These are phyloP conservation scores for Colletotrichum tropicale DNA, from an alignment of 2,329 filamentous ascomycete genomes.

Conservation along the genomic window DNA sequence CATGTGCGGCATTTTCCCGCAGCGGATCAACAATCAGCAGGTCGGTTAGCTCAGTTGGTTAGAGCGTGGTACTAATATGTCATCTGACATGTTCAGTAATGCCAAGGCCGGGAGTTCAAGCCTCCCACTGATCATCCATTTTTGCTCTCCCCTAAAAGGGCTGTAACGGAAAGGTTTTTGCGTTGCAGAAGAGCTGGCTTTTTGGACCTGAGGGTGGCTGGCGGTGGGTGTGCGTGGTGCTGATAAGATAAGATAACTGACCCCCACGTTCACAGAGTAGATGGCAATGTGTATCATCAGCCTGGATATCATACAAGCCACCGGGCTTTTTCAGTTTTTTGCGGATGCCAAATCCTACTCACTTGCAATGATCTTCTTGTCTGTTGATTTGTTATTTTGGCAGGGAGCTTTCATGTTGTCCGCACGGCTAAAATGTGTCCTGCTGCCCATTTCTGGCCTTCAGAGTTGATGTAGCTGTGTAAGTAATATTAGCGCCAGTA, in stretches of 20 bases:
- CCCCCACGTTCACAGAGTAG: not conserved
- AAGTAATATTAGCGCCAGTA: not conserved
- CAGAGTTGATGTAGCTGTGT: not conserved
- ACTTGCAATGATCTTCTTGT: not conserved
- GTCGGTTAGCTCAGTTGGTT: constrained; percentile 23
- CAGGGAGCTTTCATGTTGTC: not conserved
- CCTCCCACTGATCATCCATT: constrained; percentile 16
- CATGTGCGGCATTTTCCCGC: not conserved
- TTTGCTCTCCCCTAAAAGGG: not conserved
- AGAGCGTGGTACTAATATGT: constrained; percentile 22
- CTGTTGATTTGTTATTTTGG: not conserved
- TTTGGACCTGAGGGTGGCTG: not conserved
- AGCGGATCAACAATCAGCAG: not conserved
- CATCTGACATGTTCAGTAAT: constrained; percentile 7
- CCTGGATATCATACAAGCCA: not conserved
- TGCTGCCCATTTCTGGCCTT: not conserved
- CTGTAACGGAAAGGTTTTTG: not conserved
- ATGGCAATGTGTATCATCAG: not conserved
- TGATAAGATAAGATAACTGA: not conserved
- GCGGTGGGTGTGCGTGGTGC: not conserved
- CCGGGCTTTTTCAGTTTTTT: not conserved
- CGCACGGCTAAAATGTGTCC: not conserved
- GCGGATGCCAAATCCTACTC: not conserved
- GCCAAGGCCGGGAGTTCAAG: constrained; percentile 22
- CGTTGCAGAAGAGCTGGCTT: not conserved